Evolutionary conservation across 371 early-diverging fungal genomes (phyloP).

Genomic region (Circinella umbellata): DNA sequence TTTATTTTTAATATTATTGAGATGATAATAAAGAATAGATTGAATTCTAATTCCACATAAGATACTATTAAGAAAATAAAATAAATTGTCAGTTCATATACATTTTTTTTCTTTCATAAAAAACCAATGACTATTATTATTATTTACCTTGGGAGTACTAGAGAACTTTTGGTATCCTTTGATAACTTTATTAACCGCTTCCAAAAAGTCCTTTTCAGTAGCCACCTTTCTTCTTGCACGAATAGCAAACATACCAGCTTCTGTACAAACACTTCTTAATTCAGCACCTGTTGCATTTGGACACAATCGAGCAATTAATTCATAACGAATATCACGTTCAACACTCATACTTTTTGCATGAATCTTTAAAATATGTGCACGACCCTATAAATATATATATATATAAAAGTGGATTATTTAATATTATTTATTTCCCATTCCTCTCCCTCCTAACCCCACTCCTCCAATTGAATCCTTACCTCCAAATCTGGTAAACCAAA

Average conservation of each 20-base stretch:
- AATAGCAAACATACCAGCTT: slow-evolving; percentile 99
- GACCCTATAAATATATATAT: slow-evolving; percentile 61
- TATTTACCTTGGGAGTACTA: slow-evolving; percentile 88
- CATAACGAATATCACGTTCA: slow-evolving; percentile 96
- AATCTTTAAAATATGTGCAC: slow-evolving; percentile 98
- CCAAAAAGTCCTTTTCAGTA: slow-evolving; percentile 99
- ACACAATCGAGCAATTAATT: slow-evolving; percentile 96
- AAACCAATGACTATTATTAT: too few relatives aligned
- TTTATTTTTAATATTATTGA: neutral
- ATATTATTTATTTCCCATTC: too few relatives aligned
- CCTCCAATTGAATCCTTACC: slow-evolving; percentile 10
- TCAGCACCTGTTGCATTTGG: slow-evolving; percentile 98
- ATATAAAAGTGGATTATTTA: neutral
- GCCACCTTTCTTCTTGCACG: slow-evolving; percentile 99
- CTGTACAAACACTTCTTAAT: slow-evolving; percentile 99
- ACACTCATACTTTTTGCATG: slow-evolving; percentile 99
- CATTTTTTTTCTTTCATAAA: too few relatives aligned
- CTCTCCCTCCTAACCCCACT: too few relatives aligned
- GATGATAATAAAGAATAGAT: neutral
- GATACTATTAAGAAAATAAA: slow-evolving; percentile 40
- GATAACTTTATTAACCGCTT: slow-evolving; percentile 99
- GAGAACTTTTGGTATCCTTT: slow-evolving; percentile 98
- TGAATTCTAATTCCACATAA: slow-evolving; percentile 56
- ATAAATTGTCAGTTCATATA: neutral
- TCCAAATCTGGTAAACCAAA: slow-evolving; percentile 98